Percentiles rank a stretch among this genome's conserved stretches.
Conservation (phyloP, 768 basidiomycete species). For the Mrakia gelida region DNA sequence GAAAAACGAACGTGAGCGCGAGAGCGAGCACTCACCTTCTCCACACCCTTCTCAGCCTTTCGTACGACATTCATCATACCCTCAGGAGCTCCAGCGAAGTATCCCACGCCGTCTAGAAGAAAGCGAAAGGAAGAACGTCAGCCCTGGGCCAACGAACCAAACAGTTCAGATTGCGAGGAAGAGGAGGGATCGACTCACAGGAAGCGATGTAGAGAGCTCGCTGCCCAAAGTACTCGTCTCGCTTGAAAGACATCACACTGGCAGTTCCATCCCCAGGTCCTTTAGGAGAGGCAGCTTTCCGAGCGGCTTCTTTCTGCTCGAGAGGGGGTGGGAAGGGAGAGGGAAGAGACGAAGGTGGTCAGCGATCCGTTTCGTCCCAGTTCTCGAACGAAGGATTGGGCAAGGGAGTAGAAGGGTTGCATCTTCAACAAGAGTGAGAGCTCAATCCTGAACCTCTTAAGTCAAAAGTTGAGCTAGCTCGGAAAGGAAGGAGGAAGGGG, state of each 20-base stretch:
- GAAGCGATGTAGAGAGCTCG: constrained; percentile 23
- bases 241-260: constrained; percentile 11
- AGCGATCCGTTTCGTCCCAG: neutral
- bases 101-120: neutral
- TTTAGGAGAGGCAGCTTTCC: neutral
- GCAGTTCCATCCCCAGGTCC: constrained; percentile 6
- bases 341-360: neutral
- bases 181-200: neutral
- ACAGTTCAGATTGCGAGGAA: neutral
- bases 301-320: constrained; percentile 11
- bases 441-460: too few relatives aligned
- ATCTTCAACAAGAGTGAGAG: too few relatives aligned
- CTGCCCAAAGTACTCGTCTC: constrained; percentile 23
- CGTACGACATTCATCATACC: constrained; percentile 20
- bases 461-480: too few relatives aligned
- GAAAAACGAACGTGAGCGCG: neutral
- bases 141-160: neutral
- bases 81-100: constrained; percentile 24
- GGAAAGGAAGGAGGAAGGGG: too few relatives aligned
- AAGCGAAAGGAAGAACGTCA: neutral
- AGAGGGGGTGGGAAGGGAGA: neutral
- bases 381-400: too few relatives aligned
- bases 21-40: constrained; percentile 2
- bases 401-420: too few relatives aligned
- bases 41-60: constrained; percentile 17